Evolutionary conservation across 768 basidiomycete species (phyloP).

Genomic region (Russula ochroleuca): DNA sequence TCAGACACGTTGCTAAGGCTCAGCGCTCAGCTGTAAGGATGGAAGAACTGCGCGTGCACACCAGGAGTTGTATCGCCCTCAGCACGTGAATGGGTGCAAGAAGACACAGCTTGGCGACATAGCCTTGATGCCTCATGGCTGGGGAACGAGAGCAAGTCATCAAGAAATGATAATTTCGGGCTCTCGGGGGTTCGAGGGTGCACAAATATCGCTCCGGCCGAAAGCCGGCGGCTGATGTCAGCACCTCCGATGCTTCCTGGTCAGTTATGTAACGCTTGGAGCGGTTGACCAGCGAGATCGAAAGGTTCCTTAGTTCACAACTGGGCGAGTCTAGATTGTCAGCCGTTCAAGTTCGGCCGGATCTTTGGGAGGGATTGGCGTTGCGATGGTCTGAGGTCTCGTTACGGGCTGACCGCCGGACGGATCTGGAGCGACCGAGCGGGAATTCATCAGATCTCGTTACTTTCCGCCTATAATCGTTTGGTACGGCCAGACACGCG

Average conservation of each 20-base stretch:
- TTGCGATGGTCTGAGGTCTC: background rate
- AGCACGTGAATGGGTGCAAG: background rate
- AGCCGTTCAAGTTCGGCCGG: background rate
- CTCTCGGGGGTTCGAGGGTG: background rate
- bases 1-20: constrained; percentile 1
- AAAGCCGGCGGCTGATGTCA: background rate
- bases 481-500: constrained; percentile 5
- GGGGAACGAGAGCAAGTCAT: background rate
- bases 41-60: background rate
- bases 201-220: background rate
- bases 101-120: background rate
- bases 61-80: background rate
- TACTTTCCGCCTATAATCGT: background rate
- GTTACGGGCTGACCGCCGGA: constrained; percentile 11
- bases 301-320: background rate
- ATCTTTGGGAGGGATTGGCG: constrained; percentile 3
- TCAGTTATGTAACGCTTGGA: constrained; percentile 1
- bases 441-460: constrained; percentile 1
- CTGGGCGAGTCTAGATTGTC: background rate
- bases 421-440: constrained; percentile 7
- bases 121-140: background rate
- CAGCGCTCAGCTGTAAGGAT: background rate
- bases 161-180: background rate
- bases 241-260: background rate
- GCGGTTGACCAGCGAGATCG: background rate